Evolutionary conservation across 1,284 basidiomycete species (phyloP).

Genomic region (Trichosporon coremiiforme): DNA sequence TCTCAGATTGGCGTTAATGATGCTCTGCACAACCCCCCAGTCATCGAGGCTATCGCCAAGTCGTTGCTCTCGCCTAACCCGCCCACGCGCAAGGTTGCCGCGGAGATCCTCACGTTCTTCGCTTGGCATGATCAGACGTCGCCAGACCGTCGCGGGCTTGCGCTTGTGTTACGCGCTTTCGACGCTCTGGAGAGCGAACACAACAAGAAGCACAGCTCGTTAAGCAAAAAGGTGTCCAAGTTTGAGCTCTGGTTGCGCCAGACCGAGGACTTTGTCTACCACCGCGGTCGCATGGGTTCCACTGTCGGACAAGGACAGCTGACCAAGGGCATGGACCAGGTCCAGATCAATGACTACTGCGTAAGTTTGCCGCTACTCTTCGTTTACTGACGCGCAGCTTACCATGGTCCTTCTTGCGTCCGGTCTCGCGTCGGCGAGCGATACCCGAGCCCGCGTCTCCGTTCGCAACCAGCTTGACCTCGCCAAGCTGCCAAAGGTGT

Average conservation of each 20-base stretch:
- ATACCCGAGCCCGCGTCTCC: conserved; percentile 51
- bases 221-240: conserved; percentile 64
- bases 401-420: conserved; percentile 42
- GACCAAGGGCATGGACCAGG: conserved; percentile 60
- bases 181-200: conserved; percentile 52
- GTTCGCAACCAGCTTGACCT: conserved; percentile 76
- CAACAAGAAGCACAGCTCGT: conserved; percentile 38
- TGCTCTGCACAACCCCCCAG: conserved; percentile 72
- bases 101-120: conserved; percentile 68
- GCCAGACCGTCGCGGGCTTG: conserved; percentile 56
- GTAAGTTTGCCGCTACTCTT: conserved; percentile 34
- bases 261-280: conserved; percentile 74
- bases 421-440: conserved; percentile 36
- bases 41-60: conserved; percentile 79
- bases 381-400: conserved; percentile 29
- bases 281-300: conserved; percentile 92
- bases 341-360: conserved; percentile 43
- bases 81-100: conserved; percentile 74
- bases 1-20: conserved; percentile 71
- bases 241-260: conserved; percentile 92
- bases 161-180: conserved; percentile 59
- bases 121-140: conserved; percentile 55
- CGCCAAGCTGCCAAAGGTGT: conserved; percentile 74
- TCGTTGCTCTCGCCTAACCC: conserved; percentile 83
- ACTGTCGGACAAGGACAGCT: conserved; percentile 92